These are phyloP conservation scores for Taphrina sp. DNA, from an alignment of 1,139 yeast genomes.

Conservation along the genomic window DNA sequence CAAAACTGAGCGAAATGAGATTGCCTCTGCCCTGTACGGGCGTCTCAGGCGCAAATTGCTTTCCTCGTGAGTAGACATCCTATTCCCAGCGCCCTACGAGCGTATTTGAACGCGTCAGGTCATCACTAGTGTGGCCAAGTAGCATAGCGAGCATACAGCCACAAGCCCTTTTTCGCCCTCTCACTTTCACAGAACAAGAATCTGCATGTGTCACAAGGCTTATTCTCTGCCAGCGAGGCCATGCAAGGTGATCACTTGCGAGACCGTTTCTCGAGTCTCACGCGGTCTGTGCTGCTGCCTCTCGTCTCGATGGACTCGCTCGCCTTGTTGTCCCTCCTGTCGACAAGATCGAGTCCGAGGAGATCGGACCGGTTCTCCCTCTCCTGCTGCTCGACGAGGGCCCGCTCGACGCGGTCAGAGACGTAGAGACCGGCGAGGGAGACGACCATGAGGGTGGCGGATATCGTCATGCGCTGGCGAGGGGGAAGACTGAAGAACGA, in stretches of 20 bases:
- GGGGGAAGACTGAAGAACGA: constrained; percentile 18
- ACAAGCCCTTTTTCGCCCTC: too few species aligned
- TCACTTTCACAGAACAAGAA: too few species aligned
- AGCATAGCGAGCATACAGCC: too few species aligned
- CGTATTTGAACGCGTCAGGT: too few species aligned
- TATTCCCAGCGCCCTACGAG: too few species aligned
- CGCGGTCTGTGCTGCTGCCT: constrained; percentile 29
- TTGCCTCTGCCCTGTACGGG: constrained; percentile 6
- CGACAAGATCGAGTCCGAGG: constrained; percentile 19
- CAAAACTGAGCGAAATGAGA: constrained; percentile 19
- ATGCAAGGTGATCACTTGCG: constrained; percentile 1
- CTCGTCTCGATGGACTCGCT: constrained; percentile 14
- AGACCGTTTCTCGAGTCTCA: constrained; percentile 13
- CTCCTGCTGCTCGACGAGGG: constrained; percentile 17
- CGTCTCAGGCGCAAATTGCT: not conserved
- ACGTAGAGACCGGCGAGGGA: constrained; percentile 22
- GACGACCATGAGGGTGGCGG: constrained; percentile 21
- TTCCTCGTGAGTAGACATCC: not conserved
- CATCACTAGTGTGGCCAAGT: too few species aligned
- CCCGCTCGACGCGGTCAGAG: constrained; percentile 22
- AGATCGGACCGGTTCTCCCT: constrained; percentile 3
- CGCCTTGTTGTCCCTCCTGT: too few species aligned
- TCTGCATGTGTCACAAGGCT: too few species aligned
- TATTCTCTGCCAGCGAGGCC: too few species aligned
- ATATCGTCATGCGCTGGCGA: constrained; percentile 19